Percentiles rank a stretch among this genome's conserved stretches.
These are phyloP conservation scores for Torulaspora gathmanii DNA, from an alignment of 805 yeast genomes.

Conservation along the genomic window DNA sequence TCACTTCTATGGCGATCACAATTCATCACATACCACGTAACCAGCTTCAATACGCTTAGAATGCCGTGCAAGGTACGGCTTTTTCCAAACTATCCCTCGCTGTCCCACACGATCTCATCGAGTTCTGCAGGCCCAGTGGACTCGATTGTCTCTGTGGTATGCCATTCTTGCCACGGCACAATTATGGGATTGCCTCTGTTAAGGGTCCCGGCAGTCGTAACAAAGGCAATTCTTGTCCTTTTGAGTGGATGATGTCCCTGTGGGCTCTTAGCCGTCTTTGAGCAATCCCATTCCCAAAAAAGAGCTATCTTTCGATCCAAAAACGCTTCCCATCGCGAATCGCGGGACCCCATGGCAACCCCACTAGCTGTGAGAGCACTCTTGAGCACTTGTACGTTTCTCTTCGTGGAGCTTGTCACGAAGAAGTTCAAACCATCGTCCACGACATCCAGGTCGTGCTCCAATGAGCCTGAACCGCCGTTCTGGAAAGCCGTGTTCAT, in stretches of 20 bases:
- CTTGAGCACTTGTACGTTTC: conserved; percentile 29
- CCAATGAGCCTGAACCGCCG: conserved; percentile 10
- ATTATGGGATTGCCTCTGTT: not conserved
- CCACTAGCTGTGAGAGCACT: conserved; percentile 32
- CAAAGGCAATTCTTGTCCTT: conserved; percentile 1
- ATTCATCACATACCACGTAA: not conserved
- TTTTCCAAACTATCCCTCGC: conserved; percentile 3
- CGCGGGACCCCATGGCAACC: conserved; percentile 30
- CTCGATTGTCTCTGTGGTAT: not conserved
- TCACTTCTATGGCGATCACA: not conserved
- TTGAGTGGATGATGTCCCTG: not conserved
- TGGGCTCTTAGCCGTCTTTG: not conserved
- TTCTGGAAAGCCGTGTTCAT: conserved; percentile 32
- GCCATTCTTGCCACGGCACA: not conserved
- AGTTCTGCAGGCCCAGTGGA: not conserved
- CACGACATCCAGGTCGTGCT: conserved; percentile 19
- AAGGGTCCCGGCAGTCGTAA: not conserved
- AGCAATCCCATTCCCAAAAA: conserved; percentile 28
- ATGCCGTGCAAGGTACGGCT: too few relatives aligned
- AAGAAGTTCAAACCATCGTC: conserved; percentile 23
- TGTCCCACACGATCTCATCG: conserved; percentile 7
- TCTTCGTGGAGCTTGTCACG: conserved; percentile 15
- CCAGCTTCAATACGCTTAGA: not conserved
- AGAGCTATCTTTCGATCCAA: conserved; percentile 27
- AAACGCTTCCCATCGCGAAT: conserved; percentile 32